Evolutionary conservation across 305 asterid genomes (phyloP).

Genomic region (Plantago coronopus): DNA sequence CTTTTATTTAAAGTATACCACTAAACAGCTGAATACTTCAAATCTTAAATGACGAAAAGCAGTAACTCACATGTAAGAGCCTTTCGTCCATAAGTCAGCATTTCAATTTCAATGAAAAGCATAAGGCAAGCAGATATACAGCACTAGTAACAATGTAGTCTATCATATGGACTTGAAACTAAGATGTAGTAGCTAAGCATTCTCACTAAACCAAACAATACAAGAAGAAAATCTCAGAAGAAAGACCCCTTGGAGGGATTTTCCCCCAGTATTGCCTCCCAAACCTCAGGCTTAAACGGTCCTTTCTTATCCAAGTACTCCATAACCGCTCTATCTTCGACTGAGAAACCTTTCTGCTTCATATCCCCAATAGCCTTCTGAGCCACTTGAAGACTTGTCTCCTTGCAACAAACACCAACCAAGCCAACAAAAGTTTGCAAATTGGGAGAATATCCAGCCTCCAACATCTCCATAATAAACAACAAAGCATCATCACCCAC

Average conservation of each 20-base stretch:
- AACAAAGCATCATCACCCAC: slow-evolving; percentile 61
- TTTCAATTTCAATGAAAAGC: no score
- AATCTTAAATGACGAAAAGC: no score
- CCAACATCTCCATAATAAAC: slow-evolving; percentile 57
- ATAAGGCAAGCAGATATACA: no score
- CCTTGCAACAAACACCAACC: slow-evolving; percentile 62
- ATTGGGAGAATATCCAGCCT: slow-evolving; percentile 68
- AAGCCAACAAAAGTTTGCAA: slow-evolving; percentile 53
- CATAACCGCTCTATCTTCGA: slow-evolving; percentile 57
- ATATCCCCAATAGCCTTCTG: slow-evolving; percentile 36
- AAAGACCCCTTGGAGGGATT: slow-evolving; percentile 51
- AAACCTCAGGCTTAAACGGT: slow-evolving; percentile 67
- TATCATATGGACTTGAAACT: no score
- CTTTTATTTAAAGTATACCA: no score
- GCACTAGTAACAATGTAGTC: no score
- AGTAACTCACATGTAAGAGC: no score
- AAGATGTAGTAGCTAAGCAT: no score
- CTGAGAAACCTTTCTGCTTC: slow-evolving; percentile 54
- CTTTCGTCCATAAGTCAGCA: no score
- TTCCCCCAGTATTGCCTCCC: slow-evolving; percentile 82
- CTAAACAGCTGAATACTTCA: no score
- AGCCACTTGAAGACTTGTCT: slow-evolving; percentile 65
- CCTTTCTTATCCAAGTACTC: slow-evolving; percentile 81
- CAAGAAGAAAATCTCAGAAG: slow-evolving; percentile 30
- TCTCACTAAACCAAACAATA: no score